Conservation (phyloP, 352 stramenopile species). For the Pythium dissotocum region DNA sequence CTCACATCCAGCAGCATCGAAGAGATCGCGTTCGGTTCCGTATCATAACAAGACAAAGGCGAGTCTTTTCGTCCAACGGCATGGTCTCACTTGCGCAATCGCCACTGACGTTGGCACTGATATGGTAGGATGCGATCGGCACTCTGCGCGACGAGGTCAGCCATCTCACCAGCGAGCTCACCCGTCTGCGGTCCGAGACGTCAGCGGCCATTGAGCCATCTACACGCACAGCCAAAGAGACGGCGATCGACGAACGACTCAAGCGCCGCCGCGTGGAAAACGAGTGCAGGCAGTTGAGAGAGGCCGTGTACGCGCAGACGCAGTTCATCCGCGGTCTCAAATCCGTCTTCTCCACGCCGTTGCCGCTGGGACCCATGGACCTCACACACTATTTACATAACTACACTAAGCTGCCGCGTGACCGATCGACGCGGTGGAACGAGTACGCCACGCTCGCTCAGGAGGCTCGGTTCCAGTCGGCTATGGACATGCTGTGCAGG, state of each 20-base stretch:
- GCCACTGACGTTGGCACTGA: too few relatives aligned
- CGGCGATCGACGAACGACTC: neutral
- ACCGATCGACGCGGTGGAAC: conserved; percentile 5
- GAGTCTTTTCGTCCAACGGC: too few relatives aligned
- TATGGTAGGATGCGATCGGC: too few relatives aligned
- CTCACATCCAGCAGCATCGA: too few relatives aligned
- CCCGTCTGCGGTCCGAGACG: too few relatives aligned
- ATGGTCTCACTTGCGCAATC: too few relatives aligned
- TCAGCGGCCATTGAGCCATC: neutral
- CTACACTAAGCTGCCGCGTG: conserved; percentile 11
- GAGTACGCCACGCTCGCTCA: conserved; percentile 17
- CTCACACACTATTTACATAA: conserved; percentile 9
- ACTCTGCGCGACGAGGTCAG: too few relatives aligned
- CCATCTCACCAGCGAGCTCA: too few relatives aligned
- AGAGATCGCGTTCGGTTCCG: too few relatives aligned
- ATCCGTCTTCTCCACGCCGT: conserved; percentile 9
- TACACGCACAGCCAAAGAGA: conserved; percentile 4
- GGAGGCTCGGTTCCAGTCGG: conserved; percentile 10
- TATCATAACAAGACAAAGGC: too few relatives aligned
- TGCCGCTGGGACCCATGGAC: neutral
- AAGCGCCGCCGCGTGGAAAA: conserved; percentile 14
- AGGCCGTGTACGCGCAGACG: conserved; percentile 12
- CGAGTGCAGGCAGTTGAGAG: conserved; percentile 16
- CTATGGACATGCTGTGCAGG: conserved; percentile 17
- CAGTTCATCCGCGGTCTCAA: conserved; percentile 14